Evolutionary conservation across 1,284 basidiomycete species (phyloP).

Genomic region (Cerrena zonata): DNA sequence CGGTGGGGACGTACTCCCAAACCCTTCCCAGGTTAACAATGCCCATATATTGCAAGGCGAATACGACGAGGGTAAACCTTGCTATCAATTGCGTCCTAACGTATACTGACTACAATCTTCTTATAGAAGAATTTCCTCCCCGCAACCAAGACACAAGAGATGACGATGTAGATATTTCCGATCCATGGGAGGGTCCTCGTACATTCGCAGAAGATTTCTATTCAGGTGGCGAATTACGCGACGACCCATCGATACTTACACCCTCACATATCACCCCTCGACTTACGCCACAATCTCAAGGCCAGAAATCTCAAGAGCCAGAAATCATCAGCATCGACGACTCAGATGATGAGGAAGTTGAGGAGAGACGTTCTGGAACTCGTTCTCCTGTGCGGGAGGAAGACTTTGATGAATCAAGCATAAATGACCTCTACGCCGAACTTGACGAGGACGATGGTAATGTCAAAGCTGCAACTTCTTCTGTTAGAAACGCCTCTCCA

Average conservation of each 20-base stretch:
- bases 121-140: neutral
- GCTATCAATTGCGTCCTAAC: too few relatives aligned
- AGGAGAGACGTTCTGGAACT: slow-evolving; percentile 2
- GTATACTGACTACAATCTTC: too few relatives aligned
- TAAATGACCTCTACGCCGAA: slow-evolving; percentile 26
- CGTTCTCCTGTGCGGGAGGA: slow-evolving; percentile 6
- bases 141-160: too few relatives aligned
- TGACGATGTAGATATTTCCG: slow-evolving; percentile 30
- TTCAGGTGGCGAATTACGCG: slow-evolving; percentile 26
- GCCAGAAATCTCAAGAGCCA: neutral
- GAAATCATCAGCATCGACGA: neutral
- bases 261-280: slow-evolving; percentile 16
- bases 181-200: slow-evolving; percentile 44
- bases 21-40: slow-evolving; percentile 11
- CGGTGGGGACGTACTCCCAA: slow-evolving; percentile 27
- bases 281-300: slow-evolving; percentile 11
- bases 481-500: neutral
- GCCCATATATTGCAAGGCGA: slow-evolving; percentile 21
- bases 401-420: neutral
- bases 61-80: slow-evolving; percentile 1
- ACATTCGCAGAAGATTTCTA: slow-evolving; percentile 48
- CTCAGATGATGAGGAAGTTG: neutral
- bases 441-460: slow-evolving; percentile 7
- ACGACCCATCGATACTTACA: slow-evolving; percentile 11
- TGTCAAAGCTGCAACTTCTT: neutral